Evolutionary conservation across 441 rosid species (phyloP).

Genomic region (Pelargonium citronellum): DNA sequence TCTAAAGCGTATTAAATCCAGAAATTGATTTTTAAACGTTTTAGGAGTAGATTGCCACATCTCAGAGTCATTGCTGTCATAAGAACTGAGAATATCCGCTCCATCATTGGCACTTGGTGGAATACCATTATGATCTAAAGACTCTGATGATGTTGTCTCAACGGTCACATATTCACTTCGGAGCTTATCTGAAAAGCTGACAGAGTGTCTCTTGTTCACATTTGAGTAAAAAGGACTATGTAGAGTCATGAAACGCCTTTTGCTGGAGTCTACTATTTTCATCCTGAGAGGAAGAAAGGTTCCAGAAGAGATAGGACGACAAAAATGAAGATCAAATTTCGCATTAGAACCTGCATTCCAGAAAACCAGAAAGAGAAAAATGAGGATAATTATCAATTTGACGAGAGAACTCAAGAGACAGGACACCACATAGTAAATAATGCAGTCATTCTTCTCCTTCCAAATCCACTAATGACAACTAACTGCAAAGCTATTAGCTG

Average conservation of each 20-base stretch:
- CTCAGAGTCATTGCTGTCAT: slow-evolving; percentile 25
- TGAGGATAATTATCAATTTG: not conserved
- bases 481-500: too few species aligned
- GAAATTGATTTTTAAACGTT: slow-evolving; percentile 65
- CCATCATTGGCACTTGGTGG: slow-evolving; percentile 33
- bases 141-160: slow-evolving; percentile 31
- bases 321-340: slow-evolving; percentile 21
- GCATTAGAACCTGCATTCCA: slow-evolving; percentile 31
- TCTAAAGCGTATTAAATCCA: slow-evolving; percentile 57
- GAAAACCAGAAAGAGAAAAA: not conserved
- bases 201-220: slow-evolving; percentile 26
- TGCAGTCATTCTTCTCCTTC: not conserved
- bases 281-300: slow-evolving; percentile 23
- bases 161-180: slow-evolving; percentile 33
- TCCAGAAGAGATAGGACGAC: slow-evolving; percentile 21
- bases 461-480: not conserved
- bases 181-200: slow-evolving; percentile 41
- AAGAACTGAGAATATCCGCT: slow-evolving; percentile 18
- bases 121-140: slow-evolving; percentile 31
- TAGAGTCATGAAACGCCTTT: slow-evolving; percentile 20
- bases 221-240: slow-evolving; percentile 24
- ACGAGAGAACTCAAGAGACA: not conserved
- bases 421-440: too few species aligned
- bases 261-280: slow-evolving; percentile 24
- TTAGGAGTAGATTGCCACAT: slow-evolving; percentile 31